These are phyloP conservation scores for Acmispon strigosus DNA, from an alignment of 306 rosid genomes.

Conservation along the genomic window DNA sequence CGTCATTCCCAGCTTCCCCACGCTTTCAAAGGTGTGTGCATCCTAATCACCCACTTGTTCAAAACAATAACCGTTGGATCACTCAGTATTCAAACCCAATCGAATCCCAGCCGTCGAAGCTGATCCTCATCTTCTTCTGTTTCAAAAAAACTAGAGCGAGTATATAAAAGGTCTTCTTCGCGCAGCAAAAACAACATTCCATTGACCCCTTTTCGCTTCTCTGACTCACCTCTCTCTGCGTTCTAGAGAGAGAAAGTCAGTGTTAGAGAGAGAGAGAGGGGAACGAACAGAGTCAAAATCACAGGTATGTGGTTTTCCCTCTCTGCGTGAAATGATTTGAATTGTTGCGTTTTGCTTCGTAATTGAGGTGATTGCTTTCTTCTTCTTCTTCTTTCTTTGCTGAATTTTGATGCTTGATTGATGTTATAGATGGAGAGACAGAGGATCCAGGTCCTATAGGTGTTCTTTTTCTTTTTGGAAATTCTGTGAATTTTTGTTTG, in stretches of 20 bases:
- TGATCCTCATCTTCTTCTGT: not conserved
- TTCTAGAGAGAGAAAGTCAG: constrained; percentile 2
- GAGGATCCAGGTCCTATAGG: no score
- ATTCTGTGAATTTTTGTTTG: not conserved
- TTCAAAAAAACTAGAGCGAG: not conserved
- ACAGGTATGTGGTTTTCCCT: not conserved
- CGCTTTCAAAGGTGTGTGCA: not conserved
- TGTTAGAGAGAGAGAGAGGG: not conserved
- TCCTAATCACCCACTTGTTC: not conserved
- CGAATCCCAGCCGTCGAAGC: not conserved
- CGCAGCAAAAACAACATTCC: not conserved
- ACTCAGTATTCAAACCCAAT: not conserved
- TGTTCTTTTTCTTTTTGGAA: not conserved
- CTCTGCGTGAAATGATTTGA: not conserved
- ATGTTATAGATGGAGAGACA: no score
- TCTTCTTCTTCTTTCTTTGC: not conserved
- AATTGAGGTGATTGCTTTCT: no score
- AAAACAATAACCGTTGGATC: fast-evolving
- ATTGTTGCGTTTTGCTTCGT: not conserved
- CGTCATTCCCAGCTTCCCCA: not conserved
- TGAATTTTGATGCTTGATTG: no score
- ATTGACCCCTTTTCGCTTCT: constrained; percentile 23
- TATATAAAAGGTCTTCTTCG: not conserved
- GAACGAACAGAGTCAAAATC: not conserved
- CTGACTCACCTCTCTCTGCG: constrained; percentile 18